phyloP scores from a whole-genome alignment of 2,329 filamentous ascomycete genomes.

The Hymenoscyphus linearis region DNA sequence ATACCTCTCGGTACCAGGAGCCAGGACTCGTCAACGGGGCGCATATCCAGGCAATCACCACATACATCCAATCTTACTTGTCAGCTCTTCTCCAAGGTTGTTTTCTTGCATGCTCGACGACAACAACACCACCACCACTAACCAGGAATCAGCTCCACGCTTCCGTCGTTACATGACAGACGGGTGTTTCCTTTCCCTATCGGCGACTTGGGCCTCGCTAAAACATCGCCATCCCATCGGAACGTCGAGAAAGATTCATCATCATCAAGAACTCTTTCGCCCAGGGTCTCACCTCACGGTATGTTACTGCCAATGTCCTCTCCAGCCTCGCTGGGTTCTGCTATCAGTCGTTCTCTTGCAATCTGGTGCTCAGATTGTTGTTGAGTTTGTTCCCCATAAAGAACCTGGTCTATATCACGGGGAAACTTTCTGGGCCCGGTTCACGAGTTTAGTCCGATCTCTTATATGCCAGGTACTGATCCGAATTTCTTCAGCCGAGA shows the following conservation, averaged over 20 bases:
- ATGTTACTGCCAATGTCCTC: background rate
- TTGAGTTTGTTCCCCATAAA: slow-evolving; percentile 3
- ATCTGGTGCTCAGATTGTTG: slow-evolving; percentile 3
- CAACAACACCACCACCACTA: background rate
- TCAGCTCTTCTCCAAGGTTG: background rate
- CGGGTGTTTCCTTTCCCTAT: background rate
- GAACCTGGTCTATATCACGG: slow-evolving; percentile 12
- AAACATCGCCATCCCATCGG: background rate
- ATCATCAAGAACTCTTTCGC: background rate
- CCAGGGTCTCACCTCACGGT: background rate
- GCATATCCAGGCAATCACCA: background rate
- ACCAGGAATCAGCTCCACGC: background rate
- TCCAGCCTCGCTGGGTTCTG: background rate
- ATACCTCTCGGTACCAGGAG: background rate
- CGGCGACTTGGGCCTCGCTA: background rate
- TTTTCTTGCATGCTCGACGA: background rate
- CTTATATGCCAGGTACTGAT: slow-evolving; percentile 8
- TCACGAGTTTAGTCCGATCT: slow-evolving; percentile 5
- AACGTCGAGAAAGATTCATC: background rate
- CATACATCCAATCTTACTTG: background rate
- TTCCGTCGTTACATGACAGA: background rate
- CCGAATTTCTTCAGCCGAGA: slow-evolving; percentile 7
- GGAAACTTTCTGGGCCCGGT: background rate
- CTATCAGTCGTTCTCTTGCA: background rate
- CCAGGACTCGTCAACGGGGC: background rate